phyloP scores from a whole-genome alignment of 495 filamentous ascomycete species.

The Neurospora sp. region DNA sequence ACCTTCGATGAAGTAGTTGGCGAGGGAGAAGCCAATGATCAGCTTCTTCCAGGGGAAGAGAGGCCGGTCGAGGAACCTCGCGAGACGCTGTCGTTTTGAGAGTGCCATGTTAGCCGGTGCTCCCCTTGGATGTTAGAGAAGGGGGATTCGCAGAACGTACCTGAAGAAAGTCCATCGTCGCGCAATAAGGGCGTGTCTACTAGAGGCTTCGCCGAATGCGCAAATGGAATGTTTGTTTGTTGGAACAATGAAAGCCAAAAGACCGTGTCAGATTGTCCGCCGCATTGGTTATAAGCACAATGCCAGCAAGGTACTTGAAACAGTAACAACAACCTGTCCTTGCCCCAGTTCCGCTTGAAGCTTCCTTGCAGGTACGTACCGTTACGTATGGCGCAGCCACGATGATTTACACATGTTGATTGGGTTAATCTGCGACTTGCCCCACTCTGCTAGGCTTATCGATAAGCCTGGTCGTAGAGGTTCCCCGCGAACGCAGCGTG shows the following conservation, averaged over 20 bases:
- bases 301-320: not conserved
- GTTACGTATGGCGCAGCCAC: not conserved
- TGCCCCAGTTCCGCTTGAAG: not conserved
- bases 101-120: not conserved
- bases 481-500: not conserved
- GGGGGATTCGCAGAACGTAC: constrained; percentile 16
- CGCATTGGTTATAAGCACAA: constrained; percentile 1
- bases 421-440: not conserved
- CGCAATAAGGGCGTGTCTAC: constrained; percentile 9
- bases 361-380: not conserved
- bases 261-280: not conserved
- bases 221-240: constrained; percentile 9
- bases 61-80: constrained; percentile 78
- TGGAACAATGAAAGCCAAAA: constrained; percentile 1
- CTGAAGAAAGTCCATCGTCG: constrained; percentile 44
- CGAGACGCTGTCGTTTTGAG: constrained; percentile 56
- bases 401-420: not conserved
- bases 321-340: constrained; percentile 1
- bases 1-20: constrained; percentile 78
- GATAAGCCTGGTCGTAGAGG: not conserved
- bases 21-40: constrained; percentile 84
- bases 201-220: constrained; percentile 6
- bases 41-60: constrained; percentile 95
- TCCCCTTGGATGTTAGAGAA: not conserved
- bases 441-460: not conserved